phyloP scores from a whole-genome alignment of 495 filamentous ascomycete species.

The Penicillium cataractarum region DNA sequence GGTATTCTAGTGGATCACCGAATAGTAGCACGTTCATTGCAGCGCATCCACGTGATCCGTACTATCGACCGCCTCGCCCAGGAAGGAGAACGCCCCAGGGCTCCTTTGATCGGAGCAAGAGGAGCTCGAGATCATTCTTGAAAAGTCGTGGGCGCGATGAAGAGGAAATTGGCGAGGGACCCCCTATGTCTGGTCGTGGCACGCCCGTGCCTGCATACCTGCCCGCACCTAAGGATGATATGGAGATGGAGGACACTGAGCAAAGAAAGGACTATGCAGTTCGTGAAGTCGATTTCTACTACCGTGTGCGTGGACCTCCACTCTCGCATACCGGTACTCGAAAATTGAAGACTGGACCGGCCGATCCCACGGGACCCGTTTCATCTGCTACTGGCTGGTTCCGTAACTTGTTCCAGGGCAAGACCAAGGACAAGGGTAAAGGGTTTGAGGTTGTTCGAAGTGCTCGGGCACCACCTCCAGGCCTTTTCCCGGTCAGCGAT shows the following conservation, averaged over 20 bases:
- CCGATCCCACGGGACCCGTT: conserved; percentile 90
- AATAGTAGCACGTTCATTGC: conserved; percentile 50
- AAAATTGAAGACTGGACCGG: conserved; percentile 88
- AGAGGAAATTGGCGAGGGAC: conserved; percentile 49
- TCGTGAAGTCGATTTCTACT: conserved; percentile 93
- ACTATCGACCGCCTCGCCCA: conserved; percentile 81
- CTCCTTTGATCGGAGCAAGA: conserved; percentile 42
- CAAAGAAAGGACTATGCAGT: conserved; percentile 82
- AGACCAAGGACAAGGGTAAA: conserved; percentile 86
- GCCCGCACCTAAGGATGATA: conserved; percentile 54
- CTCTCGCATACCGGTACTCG: conserved; percentile 78
- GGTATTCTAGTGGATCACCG: conserved; percentile 35
- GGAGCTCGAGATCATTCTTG: conserved; percentile 44
- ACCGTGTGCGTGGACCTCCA: conserved; percentile 87
- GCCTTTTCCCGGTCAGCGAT: conserved; percentile 38
- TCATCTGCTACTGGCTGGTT: conserved; percentile 89
- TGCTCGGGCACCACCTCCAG: conserved; percentile 61
- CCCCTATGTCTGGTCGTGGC: conserved; percentile 51
- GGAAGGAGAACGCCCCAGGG: conserved; percentile 61
- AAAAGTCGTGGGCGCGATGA: conserved; percentile 42
- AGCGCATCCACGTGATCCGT: conserved; percentile 63
- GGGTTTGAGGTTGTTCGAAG: conserved; percentile 96
- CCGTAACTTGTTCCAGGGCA: conserved; percentile 73
- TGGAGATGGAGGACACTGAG: conserved; percentile 54
- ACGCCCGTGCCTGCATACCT: conserved; percentile 59